Conservation (phyloP, 2,329 filamentous ascomycete species). For the Tolypocladium album region DNA sequence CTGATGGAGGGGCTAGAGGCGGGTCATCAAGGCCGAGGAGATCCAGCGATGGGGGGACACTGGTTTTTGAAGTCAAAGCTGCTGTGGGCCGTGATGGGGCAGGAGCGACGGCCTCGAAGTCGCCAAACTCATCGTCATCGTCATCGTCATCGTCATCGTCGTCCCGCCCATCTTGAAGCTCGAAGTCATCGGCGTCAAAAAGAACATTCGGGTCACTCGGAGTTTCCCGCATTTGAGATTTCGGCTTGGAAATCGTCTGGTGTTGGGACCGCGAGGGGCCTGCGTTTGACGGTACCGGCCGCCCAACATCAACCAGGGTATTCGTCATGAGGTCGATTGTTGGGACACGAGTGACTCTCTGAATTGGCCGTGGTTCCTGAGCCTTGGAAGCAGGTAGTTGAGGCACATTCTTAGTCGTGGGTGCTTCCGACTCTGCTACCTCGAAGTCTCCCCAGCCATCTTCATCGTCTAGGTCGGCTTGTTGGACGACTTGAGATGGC, state of each 20-base stretch:
- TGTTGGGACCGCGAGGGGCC: conserved; percentile 2
- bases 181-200: conserved; percentile 54
- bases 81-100: conserved; percentile 4
- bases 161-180: conserved; percentile 26
- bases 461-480: conserved; percentile 33
- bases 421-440: conserved; percentile 30
- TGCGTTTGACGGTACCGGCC: background rate
- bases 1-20: conserved; percentile 7
- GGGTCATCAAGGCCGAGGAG: conserved; percentile 28
- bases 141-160: conserved; percentile 39
- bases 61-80: conserved; percentile 7
- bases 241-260: conserved; percentile 4
- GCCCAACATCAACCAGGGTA: conserved; percentile 31
- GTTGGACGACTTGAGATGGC: background rate
- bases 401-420: conserved; percentile 1
- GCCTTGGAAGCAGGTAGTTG: background rate
- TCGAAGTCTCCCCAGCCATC: conserved; percentile 62
- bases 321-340: conserved; percentile 45
- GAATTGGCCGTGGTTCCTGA: background rate
- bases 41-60: conserved; percentile 23
- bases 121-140: conserved; percentile 46
- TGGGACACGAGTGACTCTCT: conserved; percentile 27
- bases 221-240: conserved; percentile 11
- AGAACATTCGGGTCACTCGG: conserved; percentile 42
- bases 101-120: conserved; percentile 40